phyloP scores from a whole-genome alignment of 106 monocot species.

The Chionographis japonica region DNA sequence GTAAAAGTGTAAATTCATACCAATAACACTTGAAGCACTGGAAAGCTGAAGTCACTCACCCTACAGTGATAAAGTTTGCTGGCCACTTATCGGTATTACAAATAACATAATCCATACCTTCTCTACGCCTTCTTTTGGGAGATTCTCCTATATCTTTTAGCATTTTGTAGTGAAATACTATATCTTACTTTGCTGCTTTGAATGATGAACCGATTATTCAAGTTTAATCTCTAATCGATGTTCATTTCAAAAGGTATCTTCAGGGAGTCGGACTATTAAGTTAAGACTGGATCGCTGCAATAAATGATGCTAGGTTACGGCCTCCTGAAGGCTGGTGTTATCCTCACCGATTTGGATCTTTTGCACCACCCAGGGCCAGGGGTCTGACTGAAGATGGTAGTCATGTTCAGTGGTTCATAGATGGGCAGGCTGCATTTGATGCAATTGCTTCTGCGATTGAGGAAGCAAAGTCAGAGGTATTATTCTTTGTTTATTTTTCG shows the following conservation, averaged over 20 bases:
- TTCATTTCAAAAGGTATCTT: constrained; percentile 64
- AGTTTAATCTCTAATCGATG: constrained; percentile 22
- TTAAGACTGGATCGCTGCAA: constrained; percentile 87
- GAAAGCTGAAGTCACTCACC: no score
- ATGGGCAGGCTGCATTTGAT: constrained; percentile 89
- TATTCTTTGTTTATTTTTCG: background rate
- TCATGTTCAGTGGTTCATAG: constrained; percentile 88
- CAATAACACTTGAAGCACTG: no score
- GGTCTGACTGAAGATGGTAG: constrained; percentile 87
- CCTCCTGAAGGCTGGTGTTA: constrained; percentile 94
- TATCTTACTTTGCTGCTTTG: constrained; percentile 11
- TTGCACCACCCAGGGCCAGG: constrained; percentile 86
- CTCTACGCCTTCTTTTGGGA: background rate
- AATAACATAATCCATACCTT: no score
- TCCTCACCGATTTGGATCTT: constrained; percentile 92
- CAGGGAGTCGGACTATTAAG: constrained; percentile 68
- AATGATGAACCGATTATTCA: constrained; percentile 9
- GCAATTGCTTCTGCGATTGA: constrained; percentile 94
- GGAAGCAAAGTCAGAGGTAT: constrained; percentile 95
- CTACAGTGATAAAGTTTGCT: no score
- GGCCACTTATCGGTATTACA: no score
- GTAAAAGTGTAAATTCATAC: no score
- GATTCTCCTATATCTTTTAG: background rate
- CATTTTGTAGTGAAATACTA: background rate
- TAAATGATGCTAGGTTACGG: constrained; percentile 73